These are phyloP conservation scores for Ustilago hordei DNA, from an alignment of 1,284 basidiomycete species.

Conservation along the genomic window DNA sequence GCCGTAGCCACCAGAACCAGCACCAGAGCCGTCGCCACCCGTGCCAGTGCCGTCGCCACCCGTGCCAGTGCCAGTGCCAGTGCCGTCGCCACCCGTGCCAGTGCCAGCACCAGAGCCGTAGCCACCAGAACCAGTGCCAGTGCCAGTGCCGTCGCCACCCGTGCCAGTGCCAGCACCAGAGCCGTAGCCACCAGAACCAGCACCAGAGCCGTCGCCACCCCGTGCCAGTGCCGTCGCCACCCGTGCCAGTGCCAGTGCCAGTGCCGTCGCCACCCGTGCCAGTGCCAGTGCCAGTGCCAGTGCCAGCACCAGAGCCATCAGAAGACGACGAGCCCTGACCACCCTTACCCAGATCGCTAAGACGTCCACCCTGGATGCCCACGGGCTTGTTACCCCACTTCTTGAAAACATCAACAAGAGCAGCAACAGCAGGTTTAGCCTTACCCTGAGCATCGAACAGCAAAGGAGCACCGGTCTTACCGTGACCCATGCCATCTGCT, in stretches of 20 bases:
- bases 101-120: conserved; percentile 16
- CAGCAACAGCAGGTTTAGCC: conserved; percentile 45
- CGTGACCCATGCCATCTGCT: conserved; percentile 15
- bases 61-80: too few species aligned
- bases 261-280: not conserved
- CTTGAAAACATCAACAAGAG: conserved; percentile 49
- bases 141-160: conserved; percentile 6
- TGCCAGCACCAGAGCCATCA: conserved; percentile 5
- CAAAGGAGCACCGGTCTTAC: conserved; percentile 35
- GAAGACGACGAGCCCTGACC: not conserved
- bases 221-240: not conserved
- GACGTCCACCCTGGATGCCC: conserved; percentile 34
- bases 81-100: too few species aligned
- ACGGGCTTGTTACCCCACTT: conserved; percentile 48
- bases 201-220: conserved; percentile 1
- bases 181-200: conserved; percentile 5
- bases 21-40: conserved; percentile 6
- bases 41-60: too few species aligned
- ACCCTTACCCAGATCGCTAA: conserved; percentile 15
- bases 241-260: conserved; percentile 7
- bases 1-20: conserved; percentile 3
- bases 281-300: conserved; percentile 10
- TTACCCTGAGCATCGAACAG: conserved; percentile 41
- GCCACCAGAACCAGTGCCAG: conserved; percentile 3
- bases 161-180: conserved; percentile 3